Base-by-base conservation (phyloP, 176 grass and related monocot genomes). In the Musa schizocarpa region DNA sequence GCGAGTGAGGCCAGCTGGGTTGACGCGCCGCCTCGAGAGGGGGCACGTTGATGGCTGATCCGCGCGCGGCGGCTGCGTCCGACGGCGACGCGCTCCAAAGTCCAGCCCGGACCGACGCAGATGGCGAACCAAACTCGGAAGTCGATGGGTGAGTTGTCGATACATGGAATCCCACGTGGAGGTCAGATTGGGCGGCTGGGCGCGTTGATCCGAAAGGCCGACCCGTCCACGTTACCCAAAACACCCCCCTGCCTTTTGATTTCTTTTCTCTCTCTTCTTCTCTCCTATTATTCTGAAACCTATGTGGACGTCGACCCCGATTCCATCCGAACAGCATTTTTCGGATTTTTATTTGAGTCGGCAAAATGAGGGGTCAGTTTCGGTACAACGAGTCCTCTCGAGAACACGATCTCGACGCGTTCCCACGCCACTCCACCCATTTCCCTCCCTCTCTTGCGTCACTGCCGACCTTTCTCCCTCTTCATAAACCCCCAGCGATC, bases 381-480 rank as follows among this genome's bases (percentile, higher is more conserved):
- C 34, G 34, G 34, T 4, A 43, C 34, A 43, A 43, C 34, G 4
- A 43, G 34, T 43, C 4, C 34, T 43, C 6, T 43, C 34, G 0
- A 43, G 34, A 43, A 6, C 34, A 5, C 34, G 4, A 5, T 6
- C 34, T 43, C 34, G 34, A 43, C 34, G 34, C 34, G 34, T 43
- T 43, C 34, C 4, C 34, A 43, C 34, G 34, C 34, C 34, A 43
- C 34, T 43, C 34, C 34, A 43, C 77, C 80, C 52, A 79, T 59
- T 78, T 77, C 78, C 56, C 78, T 77, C 54, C 67, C 43, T 51
- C 43, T 63, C 61, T 48, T 63, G 17, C 61, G 61, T 10, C 20
- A 62, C n/a, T 20, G n/a, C 9, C 19, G 58, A 20, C 17, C 77
- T n/a, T 54, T 77, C 29, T 85, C 69, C 83, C 82, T 84, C 89